Evolutionary conservation across 306 rosid species (phyloP), one percentile per base, ranked within the genome.

Genomic region (Astragalus membranaceus): DNA sequence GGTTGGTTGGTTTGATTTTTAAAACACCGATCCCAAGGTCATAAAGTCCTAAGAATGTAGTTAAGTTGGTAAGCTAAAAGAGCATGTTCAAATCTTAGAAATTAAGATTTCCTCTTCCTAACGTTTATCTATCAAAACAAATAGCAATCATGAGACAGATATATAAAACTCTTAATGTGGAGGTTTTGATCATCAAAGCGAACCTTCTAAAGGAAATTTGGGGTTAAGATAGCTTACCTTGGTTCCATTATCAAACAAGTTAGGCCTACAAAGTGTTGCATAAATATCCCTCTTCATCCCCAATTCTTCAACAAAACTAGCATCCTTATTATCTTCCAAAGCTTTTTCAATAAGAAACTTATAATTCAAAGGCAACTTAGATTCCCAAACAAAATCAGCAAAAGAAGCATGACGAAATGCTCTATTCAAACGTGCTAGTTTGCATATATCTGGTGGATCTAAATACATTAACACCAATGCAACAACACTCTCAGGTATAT

Each of bases 351-450:
- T 15, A 5, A 93, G 68, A 72, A 81, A 90, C 81, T 69, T 73
- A 70, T 88, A 87, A 71, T 85, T 93, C 69, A 80, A 73, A 17
- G 98, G 97, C 79, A 93, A 68, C 72, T 93, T 93, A 0, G 90
- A 74, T 56, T 88, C 98, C 98, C 98, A 93, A 3, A 90, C 63
- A 72, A 90, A 93, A 81, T 93, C 94, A 2, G 97, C 96, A 33
- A 69, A 72, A 1, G 97, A 89, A 72, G 98, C 98, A n/a, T 68
- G 81, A 0, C 87, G 86, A 76, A 93, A 93, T 0, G 87, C 83
- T 30, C 90, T 79, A 60, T 82, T 93, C 79, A 93, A 81, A 9
- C 88, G 48, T 47, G 93, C 96, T 41, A 90, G 76, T 49, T 76
- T 81, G 77, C 98, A 90, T 52, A 93, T 82, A 43, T 89, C 96